Percentiles rank a stretch among this genome's conserved stretches.
Conservation (phyloP, 1,284 basidiomycete species). For the Cryptococcus neoformans region DNA sequence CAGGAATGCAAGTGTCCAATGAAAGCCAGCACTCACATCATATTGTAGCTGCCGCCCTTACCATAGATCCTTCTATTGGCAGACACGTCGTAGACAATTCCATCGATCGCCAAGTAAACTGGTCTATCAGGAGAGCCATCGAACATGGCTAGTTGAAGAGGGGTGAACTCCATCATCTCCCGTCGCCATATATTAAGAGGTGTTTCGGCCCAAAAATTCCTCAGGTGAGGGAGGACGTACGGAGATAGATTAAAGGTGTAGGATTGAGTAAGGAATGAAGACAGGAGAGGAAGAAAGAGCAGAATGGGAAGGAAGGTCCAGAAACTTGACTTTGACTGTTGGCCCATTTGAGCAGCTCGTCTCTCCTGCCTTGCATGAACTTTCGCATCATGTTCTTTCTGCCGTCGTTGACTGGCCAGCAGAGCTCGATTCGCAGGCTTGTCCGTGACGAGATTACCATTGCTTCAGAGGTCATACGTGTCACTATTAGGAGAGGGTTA, state of each 20-base stretch:
- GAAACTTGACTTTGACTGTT: slow-evolving; percentile 2
- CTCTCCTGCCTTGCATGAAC: slow-evolving; percentile 8
- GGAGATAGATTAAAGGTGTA: slow-evolving; percentile 31
- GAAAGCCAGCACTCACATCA: slow-evolving; percentile 59
- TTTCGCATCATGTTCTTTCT: slow-evolving; percentile 26
- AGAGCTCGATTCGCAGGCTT: slow-evolving; percentile 60
- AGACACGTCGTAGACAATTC: slow-evolving; percentile 89
- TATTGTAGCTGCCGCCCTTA: slow-evolving; percentile 78
- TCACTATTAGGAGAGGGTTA: too few relatives aligned
- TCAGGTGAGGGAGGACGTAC: slow-evolving; percentile 16
- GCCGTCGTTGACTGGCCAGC: slow-evolving; percentile 29
- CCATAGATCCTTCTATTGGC: slow-evolving; percentile 76
- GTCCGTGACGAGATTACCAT: slow-evolving; percentile 59
- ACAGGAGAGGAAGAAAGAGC: slow-evolving; percentile 40
- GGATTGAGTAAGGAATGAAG: slow-evolving; percentile 34
- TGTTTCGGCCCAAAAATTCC: slow-evolving; percentile 16
- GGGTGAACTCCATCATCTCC: slow-evolving; percentile 21
- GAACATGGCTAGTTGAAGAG: slow-evolving; percentile 60
- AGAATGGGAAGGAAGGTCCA: slow-evolving; percentile 23
- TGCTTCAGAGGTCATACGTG: slow-evolving; percentile 46
- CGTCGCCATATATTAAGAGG: slow-evolving; percentile 16
- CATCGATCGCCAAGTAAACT: slow-evolving; percentile 85
- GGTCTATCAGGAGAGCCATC: slow-evolving; percentile 72
- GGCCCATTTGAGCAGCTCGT: slow-evolving; percentile 1
- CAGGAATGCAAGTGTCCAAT: background rate